phyloP scores from a whole-genome alignment of 1,284 basidiomycete species.

The Cutaneotrichosporon cutaneum region DNA sequence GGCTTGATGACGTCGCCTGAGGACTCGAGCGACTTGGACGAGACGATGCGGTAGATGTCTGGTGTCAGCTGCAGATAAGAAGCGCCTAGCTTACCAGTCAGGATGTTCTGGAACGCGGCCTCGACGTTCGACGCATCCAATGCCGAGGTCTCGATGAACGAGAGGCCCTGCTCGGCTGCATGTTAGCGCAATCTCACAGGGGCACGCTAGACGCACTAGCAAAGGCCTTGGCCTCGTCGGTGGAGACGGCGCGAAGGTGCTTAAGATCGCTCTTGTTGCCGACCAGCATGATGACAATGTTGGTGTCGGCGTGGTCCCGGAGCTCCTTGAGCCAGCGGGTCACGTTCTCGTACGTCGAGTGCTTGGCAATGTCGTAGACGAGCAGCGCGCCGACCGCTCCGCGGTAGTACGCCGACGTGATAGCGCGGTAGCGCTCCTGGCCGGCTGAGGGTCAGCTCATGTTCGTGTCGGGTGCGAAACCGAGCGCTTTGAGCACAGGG shows the following conservation, averaged over 20 bases:
- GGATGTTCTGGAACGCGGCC: slow-evolving; percentile 92
- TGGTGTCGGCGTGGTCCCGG: slow-evolving; percentile 87
- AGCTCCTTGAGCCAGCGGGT: slow-evolving; percentile 98
- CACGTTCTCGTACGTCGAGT: slow-evolving; percentile 93
- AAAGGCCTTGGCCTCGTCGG: slow-evolving; percentile 84
- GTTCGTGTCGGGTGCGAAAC: neutral
- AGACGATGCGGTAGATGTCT: slow-evolving; percentile 96
- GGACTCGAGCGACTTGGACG: slow-evolving; percentile 81
- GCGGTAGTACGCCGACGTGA: slow-evolving; percentile 98
- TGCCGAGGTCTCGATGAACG: slow-evolving; percentile 98
- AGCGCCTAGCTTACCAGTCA: slow-evolving; percentile 66
- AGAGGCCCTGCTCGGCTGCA: slow-evolving; percentile 75
- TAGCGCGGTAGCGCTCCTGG: slow-evolving; percentile 97
- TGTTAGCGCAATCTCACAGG: neutral
- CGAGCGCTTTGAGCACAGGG: slow-evolving; percentile 1
- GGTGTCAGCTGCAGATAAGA: slow-evolving; percentile 8
- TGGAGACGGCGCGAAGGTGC: slow-evolving; percentile 92
- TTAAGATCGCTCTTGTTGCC: slow-evolving; percentile 98
- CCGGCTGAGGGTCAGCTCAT: slow-evolving; percentile 65
- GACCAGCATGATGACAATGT: slow-evolving; percentile 92
- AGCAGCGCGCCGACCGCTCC: slow-evolving; percentile 92
- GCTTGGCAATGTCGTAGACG: slow-evolving; percentile 93
- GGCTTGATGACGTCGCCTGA: slow-evolving; percentile 69
- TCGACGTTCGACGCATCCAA: slow-evolving; percentile 99
- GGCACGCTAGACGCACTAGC: slow-evolving; percentile 61